Evolutionary conservation across 2,329 filamentous ascomycete genomes (phyloP).

Genomic region (Hypoxylon sp.): DNA sequence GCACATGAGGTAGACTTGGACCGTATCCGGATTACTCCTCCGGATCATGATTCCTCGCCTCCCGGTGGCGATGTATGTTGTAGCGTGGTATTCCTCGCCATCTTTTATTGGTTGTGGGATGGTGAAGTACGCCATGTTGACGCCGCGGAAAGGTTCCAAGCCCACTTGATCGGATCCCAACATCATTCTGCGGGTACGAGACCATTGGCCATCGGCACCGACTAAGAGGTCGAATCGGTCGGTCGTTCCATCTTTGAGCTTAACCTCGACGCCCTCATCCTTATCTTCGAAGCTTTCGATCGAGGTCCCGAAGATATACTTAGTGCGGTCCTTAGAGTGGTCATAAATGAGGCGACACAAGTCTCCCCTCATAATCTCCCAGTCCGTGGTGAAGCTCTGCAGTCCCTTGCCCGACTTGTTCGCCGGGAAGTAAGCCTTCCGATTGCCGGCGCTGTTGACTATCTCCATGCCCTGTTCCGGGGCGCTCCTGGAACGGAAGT

Average conservation of each 20-base stretch:
- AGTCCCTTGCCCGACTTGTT: constrained; percentile 48
- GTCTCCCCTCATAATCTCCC: constrained; percentile 65
- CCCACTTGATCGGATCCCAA: constrained; percentile 43
- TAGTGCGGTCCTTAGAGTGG: constrained; percentile 38
- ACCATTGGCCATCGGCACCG: constrained; percentile 64
- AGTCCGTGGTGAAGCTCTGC: constrained; percentile 56
- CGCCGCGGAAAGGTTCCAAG: constrained; percentile 38
- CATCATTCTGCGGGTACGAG: constrained; percentile 56
- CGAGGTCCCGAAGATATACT: constrained; percentile 46
- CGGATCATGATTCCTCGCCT: constrained; percentile 53
- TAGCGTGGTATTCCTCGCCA: constrained; percentile 50
- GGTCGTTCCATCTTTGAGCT: constrained; percentile 53
- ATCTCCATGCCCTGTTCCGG: constrained; percentile 57
- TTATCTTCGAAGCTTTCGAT: constrained; percentile 43
- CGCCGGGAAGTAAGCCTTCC: constrained; percentile 51
- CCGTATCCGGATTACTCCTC: constrained; percentile 48
- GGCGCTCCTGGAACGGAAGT: constrained; percentile 52
- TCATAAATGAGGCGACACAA: constrained; percentile 56
- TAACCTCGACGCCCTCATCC: constrained; percentile 33
- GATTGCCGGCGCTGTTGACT: constrained; percentile 51
- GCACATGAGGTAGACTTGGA: constrained; percentile 51
- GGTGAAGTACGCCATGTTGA: constrained; percentile 48
- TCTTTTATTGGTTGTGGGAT: constrained; percentile 46
- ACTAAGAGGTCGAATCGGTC: constrained; percentile 61
- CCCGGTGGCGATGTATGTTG: constrained; percentile 48